Base-by-base conservation (phyloP, 2,329 filamentous ascomycete genomes). In the Amesomyces nigricolor region DNA sequence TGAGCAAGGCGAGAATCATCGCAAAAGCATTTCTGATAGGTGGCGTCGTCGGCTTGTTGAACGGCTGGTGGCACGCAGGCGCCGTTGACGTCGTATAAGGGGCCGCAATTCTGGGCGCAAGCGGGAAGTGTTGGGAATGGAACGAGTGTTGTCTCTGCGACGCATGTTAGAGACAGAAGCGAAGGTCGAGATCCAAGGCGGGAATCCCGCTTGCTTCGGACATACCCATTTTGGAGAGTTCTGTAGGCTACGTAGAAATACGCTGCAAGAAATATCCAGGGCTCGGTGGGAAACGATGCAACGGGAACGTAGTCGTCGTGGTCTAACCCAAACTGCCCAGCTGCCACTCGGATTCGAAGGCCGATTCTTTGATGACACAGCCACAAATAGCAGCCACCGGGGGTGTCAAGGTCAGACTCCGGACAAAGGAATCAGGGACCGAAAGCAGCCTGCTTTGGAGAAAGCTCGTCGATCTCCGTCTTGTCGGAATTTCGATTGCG, bases 11-110 rank as follows among this genome's bases (percentile, higher is more conserved):
- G 73, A 11, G 75, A 61, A 48, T 86, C 82, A 63, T 77, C 73
- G 73, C 90, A 95, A 73, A 95, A 91, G 72, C 90, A 95, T 37
- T 77, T 75, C 50, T 82, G 75, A 68, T 87, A 89, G 43, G 75
- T 78, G 17, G 69, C 65, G 40, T 78, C 68, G 47, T 77, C 75
- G 48, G 77, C 75, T 6, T 71, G 68, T 5, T 78, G 69, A 3
- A 71, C 75, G 1, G 72, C 76, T 4, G 79, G 80, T 3, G 86
- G 85, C 1, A 86, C 78, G 70, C 90, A 95, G 58, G 76, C 82
- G 45, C 79, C 79, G 66, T 91, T 88, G 56, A 87, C 89, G 69
- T 88, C 80, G 66, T 79, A 83, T 44, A 90, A 80, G 29, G 74
- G 68, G 43, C 78, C 76, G 65, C 87, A 90, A 46, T 66, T 59